Base-by-base conservation (phyloP, 2,329 filamentous ascomycete species). In the Cercospora janseana region DNA sequence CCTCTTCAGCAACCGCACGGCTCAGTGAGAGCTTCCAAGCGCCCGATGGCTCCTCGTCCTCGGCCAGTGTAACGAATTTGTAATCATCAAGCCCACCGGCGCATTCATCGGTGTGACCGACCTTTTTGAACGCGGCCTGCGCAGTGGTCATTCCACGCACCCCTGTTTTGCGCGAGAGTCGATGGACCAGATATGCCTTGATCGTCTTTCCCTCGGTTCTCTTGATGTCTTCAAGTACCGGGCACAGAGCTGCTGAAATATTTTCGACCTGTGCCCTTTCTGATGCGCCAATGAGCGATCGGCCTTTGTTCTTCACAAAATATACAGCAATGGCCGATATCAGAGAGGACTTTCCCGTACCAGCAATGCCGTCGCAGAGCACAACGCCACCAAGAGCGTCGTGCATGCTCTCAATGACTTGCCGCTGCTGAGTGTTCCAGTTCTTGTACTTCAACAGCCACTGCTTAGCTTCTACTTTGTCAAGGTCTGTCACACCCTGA, bases 261-360 rank as follows among this genome's bases (percentile, higher is more conserved):
- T 5, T 42, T 7, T 42, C 24, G 4, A 40, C 15, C 4, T 51
- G 27, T 1, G 10, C 29, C 15, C 48, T 52, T 3, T 21, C 35
- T 3, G 35, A 13, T 2, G 49, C 37, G 8, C 29, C 31, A 3
- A 31, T 23, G 15, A 43, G 6, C 4, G 37, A 34, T 6, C 29
- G 37, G 16, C 37, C 35, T 3, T 28, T 15, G n/a, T 44, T 21
- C 29, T 34, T 28, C 37, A 34, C 18, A 15, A 52, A 26, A 12
- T 34, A 47, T 8, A 28, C 13, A 1, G 44, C 44, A 24, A 18
- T 27, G 1, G 27, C 28, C 20, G 24, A 5, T 8, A 38, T 6
- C 7, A 47, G 10, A 1, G 44, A 31, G 7, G 49, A 43, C 44
- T 48, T 52, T 6, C 49, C 49, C 0, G 44, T 48, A 3, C 49